These are phyloP conservation scores for Flaveria floridana DNA, from an alignment of 140 eudicot genomes.

Conservation along the genomic window DNA sequence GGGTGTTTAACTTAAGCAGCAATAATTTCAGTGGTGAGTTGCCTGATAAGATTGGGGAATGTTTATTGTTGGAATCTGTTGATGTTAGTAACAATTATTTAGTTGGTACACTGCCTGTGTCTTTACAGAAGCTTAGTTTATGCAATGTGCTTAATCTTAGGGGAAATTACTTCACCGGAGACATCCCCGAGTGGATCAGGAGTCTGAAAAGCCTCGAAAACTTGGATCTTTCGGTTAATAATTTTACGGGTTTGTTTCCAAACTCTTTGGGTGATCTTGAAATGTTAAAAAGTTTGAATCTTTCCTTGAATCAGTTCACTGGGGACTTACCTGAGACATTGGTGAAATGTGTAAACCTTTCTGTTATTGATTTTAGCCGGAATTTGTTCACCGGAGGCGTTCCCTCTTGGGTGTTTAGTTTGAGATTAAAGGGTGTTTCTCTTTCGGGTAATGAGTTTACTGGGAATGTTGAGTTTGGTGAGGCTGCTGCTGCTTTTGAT, in stretches of 20 bases:
- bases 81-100: constrained; percentile 70
- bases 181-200: constrained; percentile 72
- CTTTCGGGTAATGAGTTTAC: constrained; percentile 54
- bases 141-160: constrained; percentile 53
- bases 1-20: constrained; percentile 48
- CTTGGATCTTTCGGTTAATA: constrained; percentile 74
- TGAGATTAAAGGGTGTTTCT: constrained; percentile 45
- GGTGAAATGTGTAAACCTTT: constrained; percentile 48
- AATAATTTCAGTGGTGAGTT: constrained; percentile 63
- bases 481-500: constrained; percentile 40
- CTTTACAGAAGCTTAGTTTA: constrained; percentile 61
- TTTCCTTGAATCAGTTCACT: constrained; percentile 53
- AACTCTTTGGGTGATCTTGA: constrained; percentile 53
- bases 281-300: constrained; percentile 48
- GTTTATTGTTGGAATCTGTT: constrained; percentile 50
- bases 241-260: constrained; percentile 60
- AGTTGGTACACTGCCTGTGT: constrained; percentile 56
- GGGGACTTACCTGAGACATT: constrained; percentile 69
- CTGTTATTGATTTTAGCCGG: constrained; percentile 52
- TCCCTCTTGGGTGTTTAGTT: constrained; percentile 60
- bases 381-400: constrained; percentile 58
- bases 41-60: constrained; percentile 75
- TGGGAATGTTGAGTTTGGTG: constrained; percentile 52
- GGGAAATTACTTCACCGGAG: constrained; percentile 57
- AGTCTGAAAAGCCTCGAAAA: constrained; percentile 56